A percentile compares a stretch with the other conserved stretches of the same genome.
These are phyloP conservation scores for Stachybotrys echinatus DNA, from an alignment of 2,329 filamentous ascomycete genomes.

Conservation along the genomic window DNA sequence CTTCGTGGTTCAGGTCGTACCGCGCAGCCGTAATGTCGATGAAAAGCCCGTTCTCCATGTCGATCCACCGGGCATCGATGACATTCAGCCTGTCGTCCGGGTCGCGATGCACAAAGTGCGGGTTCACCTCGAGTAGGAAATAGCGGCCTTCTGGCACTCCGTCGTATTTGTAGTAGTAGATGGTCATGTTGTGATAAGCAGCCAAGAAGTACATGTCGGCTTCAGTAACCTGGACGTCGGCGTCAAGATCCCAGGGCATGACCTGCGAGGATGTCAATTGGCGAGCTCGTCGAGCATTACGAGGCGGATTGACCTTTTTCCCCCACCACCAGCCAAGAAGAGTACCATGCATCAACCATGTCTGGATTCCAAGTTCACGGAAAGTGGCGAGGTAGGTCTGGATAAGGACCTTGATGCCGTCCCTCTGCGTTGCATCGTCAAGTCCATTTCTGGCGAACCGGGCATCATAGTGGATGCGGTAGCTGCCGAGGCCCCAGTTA, in stretches of 20 bases:
- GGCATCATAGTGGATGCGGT: conserved; percentile 26
- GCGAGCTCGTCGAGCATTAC: not conserved
- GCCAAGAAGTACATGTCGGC: conserved; percentile 62
- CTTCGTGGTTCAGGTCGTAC: conserved; percentile 38
- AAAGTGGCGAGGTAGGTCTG: conserved; percentile 69
- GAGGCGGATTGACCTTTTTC: conserved; percentile 29
- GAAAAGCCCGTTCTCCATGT: conserved; percentile 38
- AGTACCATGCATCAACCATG: conserved; percentile 83
- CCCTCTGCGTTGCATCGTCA: conserved; percentile 49
- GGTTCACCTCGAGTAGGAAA: conserved; percentile 46
- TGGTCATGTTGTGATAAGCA: conserved; percentile 58
- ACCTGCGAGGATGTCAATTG: conserved; percentile 35
- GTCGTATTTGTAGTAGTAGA: conserved; percentile 37
- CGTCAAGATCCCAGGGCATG: conserved; percentile 73
- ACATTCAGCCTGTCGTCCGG: conserved; percentile 33
- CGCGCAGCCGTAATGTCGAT: conserved; percentile 47
- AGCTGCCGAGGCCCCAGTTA: conserved; percentile 9
- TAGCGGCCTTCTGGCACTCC: conserved; percentile 30
- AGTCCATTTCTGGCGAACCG: conserved; percentile 35
- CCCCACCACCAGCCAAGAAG: conserved; percentile 88
- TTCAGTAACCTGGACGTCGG: conserved; percentile 69
- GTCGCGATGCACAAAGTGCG: conserved; percentile 31
- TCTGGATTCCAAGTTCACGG: conserved; percentile 61
- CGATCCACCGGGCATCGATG: conserved; percentile 45
- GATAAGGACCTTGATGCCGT: conserved; percentile 61